Conservation (phyloP, 345 rosid genomes). For the Odontarrhena argentea region DNA sequence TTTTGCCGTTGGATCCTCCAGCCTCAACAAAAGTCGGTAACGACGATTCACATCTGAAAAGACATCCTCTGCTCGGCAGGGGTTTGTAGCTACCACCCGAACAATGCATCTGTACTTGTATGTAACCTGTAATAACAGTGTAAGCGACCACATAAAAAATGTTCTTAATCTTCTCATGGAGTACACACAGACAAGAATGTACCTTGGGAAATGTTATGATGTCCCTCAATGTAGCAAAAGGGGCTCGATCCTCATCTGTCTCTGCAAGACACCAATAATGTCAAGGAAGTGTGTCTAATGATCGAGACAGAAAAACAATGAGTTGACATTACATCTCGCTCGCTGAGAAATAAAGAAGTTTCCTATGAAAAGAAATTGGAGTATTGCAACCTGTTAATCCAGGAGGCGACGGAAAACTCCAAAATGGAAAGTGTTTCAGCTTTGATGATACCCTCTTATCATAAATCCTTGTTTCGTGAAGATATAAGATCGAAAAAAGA, state of each 20-base stretch:
- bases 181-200: slow-evolving; percentile 15
- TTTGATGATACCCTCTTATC: slow-evolving; percentile 50
- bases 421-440: slow-evolving; percentile 55
- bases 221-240: slow-evolving; percentile 72
- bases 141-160: no score
- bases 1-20: slow-evolving; percentile 93
- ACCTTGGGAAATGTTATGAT: slow-evolving; percentile 67
- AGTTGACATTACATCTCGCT: background rate
- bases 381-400: slow-evolving; percentile 61
- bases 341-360: background rate
- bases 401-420: slow-evolving; percentile 69
- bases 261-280: slow-evolving; percentile 46
- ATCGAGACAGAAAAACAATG: background rate
- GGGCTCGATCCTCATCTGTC: slow-evolving; percentile 50
- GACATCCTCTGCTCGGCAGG: slow-evolving; percentile 58
- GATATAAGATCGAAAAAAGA: background rate
- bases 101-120: slow-evolving; percentile 68
- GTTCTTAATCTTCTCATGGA: background rate
- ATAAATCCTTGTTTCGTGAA: slow-evolving; percentile 48
- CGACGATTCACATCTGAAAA: slow-evolving; percentile 40
- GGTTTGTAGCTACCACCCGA: slow-evolving; percentile 63
- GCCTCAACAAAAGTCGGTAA: slow-evolving; percentile 61
- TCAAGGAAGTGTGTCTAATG: background rate
- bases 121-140: slow-evolving; percentile 53
- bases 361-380: background rate